These are phyloP conservation scores for Fusarium scirpi DNA, from an alignment of 2,329 filamentous ascomycete species.

Conservation along the genomic window DNA sequence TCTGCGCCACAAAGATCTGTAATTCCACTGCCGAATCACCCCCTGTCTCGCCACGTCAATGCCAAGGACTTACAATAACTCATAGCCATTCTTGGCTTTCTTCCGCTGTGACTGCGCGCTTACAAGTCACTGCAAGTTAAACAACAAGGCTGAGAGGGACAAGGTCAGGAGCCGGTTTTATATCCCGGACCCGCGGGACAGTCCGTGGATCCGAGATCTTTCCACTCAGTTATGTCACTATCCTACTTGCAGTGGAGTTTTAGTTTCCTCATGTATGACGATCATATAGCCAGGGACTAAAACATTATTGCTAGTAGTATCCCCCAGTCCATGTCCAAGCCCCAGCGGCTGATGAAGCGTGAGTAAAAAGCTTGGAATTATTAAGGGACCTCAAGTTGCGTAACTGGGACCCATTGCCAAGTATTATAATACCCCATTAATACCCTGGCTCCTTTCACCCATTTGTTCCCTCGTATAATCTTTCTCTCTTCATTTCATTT, in stretches of 20 bases:
- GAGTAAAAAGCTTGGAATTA: constrained; percentile 28
- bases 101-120: neutral
- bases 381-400: constrained; percentile 9
- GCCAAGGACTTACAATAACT: constrained; percentile 5
- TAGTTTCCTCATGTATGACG: constrained; percentile 2
- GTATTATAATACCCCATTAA: constrained; percentile 13
- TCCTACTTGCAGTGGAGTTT: constrained; percentile 13
- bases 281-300: neutral
- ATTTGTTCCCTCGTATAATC: neutral
- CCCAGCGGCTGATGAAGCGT: neutral
- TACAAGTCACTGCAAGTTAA: neutral
- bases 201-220: constrained; percentile 17
- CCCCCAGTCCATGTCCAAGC: neutral
- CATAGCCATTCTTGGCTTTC: constrained; percentile 18
- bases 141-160: constrained; percentile 12
- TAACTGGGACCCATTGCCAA: constrained; percentile 20
- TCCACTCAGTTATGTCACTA: constrained; percentile 2
- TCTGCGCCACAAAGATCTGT: constrained; percentile 5
- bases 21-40: constrained; percentile 18
- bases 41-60: constrained; percentile 23
- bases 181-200: constrained; percentile 19
- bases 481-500: neutral
- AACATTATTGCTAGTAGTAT: neutral
- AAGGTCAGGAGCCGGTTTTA: neutral
- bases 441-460: neutral